Conservation (phyloP, 2,329 filamentous ascomycete species). For the Ascosphaera apis region DNA sequence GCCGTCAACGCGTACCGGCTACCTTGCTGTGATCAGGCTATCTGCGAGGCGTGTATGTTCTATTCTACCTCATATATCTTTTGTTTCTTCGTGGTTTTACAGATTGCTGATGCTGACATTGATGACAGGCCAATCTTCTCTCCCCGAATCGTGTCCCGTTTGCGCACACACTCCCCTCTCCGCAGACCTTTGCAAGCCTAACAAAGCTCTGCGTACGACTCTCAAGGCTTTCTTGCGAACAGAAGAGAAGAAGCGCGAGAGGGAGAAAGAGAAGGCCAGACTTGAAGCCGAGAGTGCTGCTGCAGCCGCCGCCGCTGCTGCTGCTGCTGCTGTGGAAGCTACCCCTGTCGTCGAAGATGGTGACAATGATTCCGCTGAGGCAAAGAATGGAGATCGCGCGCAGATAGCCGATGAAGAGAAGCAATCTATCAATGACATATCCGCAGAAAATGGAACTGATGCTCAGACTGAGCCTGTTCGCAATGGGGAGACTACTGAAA, state of each 20-base stretch:
- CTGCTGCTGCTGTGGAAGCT: too few species aligned
- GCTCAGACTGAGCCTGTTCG: too few species aligned
- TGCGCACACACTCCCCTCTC: slow-evolving; percentile 83
- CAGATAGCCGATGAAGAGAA: too few species aligned
- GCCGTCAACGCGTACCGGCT: slow-evolving; percentile 78
- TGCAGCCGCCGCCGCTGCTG: too few species aligned
- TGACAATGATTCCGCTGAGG: slow-evolving; percentile 8
- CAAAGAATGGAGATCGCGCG: too few species aligned
- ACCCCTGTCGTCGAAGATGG: slow-evolving; percentile 6
- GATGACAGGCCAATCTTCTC: slow-evolving; percentile 43
- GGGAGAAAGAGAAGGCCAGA: slow-evolving; percentile 16
- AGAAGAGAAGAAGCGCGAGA: slow-evolving; percentile 70
- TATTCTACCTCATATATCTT: slow-evolving; percentile 1
- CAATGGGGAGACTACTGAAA: too few species aligned
- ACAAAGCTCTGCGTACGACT: slow-evolving; percentile 79
- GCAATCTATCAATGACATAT: too few species aligned
- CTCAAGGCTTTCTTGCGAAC: slow-evolving; percentile 79
- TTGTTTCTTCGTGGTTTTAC: slow-evolving; percentile 1
- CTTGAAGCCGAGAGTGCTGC: slow-evolving; percentile 9
- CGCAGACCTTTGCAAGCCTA: slow-evolving; percentile 62
- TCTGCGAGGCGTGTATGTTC: slow-evolving; percentile 65
- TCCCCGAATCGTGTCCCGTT: slow-evolving; percentile 64
- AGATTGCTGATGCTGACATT: not conserved
- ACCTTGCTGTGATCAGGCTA: slow-evolving; percentile 85
- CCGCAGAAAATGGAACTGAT: too few species aligned